Evolutionary conservation across 2,329 filamentous ascomycete species (phyloP), one percentile per base, ranked within the genome.

Genomic region (Balansia obtecta): DNA sequence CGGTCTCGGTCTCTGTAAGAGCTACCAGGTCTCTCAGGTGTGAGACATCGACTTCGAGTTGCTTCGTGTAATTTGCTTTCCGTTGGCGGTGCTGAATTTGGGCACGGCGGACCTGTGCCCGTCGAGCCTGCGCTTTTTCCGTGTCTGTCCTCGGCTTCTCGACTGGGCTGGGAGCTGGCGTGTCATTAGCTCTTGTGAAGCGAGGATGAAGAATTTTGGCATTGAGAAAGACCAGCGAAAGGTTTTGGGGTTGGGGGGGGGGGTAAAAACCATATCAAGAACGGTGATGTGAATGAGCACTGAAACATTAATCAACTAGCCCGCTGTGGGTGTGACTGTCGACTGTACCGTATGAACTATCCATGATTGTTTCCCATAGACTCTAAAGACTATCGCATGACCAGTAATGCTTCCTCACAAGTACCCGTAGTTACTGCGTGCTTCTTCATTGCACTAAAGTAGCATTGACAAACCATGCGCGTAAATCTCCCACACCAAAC

Each of bases 21-120:
- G 68, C 64, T 52, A 79, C 73, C 55, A 71, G 61, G 47, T 73
- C 70, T 12, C 75, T 70, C 50, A 76, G 67, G 54, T 67, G 65
- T 13, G 68, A 65, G 16, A 75, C 63, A 56, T 79, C 74, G 53
- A 70, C 63, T 64, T 79, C 76, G 32, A 79, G 71, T 63, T 77
- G 66, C 57, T 71, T 72, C 54, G 74, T 68, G 58, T 79, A 76
- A 59, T 77, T 72, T 47, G 72, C 74, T 57, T 78, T 79, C 57
- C 76, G 73, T 60, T 75, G 71, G 15, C 76, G 74, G 56, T 79
- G 76, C 58, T 77, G 70, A 38, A 72, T 70, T 65, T 79, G 76
- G 2, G 76, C 76, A 20, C 67, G 69, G 2, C 75, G 64, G 48
- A 79, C 75, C 54, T 79, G 76, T 3, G 71, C 70, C 0, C 76